A percentile compares a stretch with the other conserved stretches of the same genome.
These are phyloP conservation scores for Huntiella bhutanensis DNA, from an alignment of 2,329 filamentous ascomycete genomes.

Conservation along the genomic window DNA sequence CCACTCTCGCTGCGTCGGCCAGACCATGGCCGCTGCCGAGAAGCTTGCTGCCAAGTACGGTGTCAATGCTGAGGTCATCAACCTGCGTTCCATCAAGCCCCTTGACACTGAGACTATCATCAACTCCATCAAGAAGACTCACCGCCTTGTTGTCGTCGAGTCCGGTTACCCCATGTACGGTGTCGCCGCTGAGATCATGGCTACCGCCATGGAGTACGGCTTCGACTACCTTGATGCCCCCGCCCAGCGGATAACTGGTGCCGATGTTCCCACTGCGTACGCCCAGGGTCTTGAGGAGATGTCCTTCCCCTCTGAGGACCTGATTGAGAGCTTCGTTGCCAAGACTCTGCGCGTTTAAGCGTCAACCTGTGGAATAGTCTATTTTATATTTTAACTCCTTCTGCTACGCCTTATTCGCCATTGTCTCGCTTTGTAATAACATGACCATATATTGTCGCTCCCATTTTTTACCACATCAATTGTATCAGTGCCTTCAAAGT, in stretches of 20 bases:
- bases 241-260: slow-evolving; percentile 83
- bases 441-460: no score
- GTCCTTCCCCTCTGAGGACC: slow-evolving; percentile 75
- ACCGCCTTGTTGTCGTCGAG: slow-evolving; percentile 76
- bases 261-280: slow-evolving; percentile 93
- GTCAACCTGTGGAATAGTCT: background rate
- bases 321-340: slow-evolving; percentile 74
- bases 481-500: no score
- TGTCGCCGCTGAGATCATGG: slow-evolving; percentile 80
- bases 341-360: slow-evolving; percentile 68
- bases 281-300: slow-evolving; percentile 84
- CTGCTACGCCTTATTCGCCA: background rate
- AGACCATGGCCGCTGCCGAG: slow-evolving; percentile 74
- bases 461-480: no score
- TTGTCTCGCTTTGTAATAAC: no score
- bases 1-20: slow-evolving; percentile 86
- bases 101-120: slow-evolving; percentile 89
- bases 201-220: slow-evolving; percentile 88
- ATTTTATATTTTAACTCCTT: background rate
- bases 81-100: slow-evolving; percentile 93
- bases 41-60: slow-evolving; percentile 92
- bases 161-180: slow-evolving; percentile 93
- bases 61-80: slow-evolving; percentile 89
- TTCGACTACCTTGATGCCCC: slow-evolving; percentile 96
- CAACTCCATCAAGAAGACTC: slow-evolving; percentile 97